Base-by-base conservation (phyloP, 345 rosid genomes). In the Eucalyptus microcorys region DNA sequence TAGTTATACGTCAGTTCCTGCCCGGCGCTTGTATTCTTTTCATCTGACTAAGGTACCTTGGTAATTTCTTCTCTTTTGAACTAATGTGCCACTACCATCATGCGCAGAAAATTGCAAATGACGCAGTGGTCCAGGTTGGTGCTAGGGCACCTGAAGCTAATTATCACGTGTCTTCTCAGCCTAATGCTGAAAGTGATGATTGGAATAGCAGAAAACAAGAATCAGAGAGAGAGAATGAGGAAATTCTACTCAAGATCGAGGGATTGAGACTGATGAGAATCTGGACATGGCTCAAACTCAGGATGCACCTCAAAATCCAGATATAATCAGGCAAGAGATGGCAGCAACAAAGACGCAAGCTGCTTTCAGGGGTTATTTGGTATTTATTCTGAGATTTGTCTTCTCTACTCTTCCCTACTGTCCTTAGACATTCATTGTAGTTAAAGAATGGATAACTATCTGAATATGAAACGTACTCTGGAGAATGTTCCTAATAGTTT, bases 321-420 rank as follows among this genome's bases (percentile, higher is more conserved):
- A 94, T 91, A 95, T 90, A 90, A 87, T 90, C 45, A 93, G 90
- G 88, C 92, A 88, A 88, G 97, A 95, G 92, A 88, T 92, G 88
- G 96, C 99, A 80, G 97, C 98, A n/a, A 96, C 94, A n/a, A 90
- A 92, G 88, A 95, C 93, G n/a, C 99, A 96, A 92, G 99, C 99
- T 92, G 96, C 96, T 87, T 97, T 97, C 92, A 94, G 98, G 94
- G 99, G 99, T 85, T 95, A 94, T 93, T 89, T 96, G 99, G 99
- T 97, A 97, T 22, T 40, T 76, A 40, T 76, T 76, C 84, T 40
- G 84, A 40, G 3, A 40, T 76, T 76, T 37, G 8, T 76, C 47
- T 76, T 76, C 47, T 76, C 84, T 76, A 40, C 47, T 76, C 30
- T 10, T 21, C 84, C 47, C 30, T 40, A 10, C 47, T 40, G 84